Evolutionary conservation across 148 eudicot genomes (phyloP).

Genomic region (Vaccinium darrowii): DNA sequence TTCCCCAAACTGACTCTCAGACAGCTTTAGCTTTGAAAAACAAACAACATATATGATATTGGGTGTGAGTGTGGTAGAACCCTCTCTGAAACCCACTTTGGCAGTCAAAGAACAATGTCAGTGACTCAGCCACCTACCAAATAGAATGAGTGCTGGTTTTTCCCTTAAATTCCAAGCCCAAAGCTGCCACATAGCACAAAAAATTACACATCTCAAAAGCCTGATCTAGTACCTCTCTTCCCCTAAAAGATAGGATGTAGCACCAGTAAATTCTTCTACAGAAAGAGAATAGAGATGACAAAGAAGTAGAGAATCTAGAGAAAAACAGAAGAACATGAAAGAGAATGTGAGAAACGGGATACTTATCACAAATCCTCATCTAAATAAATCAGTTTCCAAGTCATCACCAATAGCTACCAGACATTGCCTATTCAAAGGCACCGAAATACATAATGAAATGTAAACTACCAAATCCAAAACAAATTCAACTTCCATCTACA

Average conservation of each 20-base stretch:
- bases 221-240: not conserved
- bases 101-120: not conserved
- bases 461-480: not conserved
- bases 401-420: not conserved
- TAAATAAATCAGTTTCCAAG: not conserved
- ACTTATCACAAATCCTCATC: not conserved
- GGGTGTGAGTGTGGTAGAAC: not conserved
- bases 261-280: not conserved
- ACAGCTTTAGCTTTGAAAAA: not conserved
- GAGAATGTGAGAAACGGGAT: not conserved
- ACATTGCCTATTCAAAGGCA: not conserved
- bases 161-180: not conserved
- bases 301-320: not conserved
- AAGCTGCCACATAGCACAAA: not conserved
- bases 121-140: not conserved
- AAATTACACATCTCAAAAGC: not conserved
- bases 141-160: not conserved
- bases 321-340: not conserved
- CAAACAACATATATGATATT: not conserved
- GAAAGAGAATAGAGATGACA: not conserved
- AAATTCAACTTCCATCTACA: conserved; percentile 1
- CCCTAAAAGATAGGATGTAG: not conserved
- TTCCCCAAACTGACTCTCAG: not conserved
- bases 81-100: not conserved
- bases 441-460: not conserved